Evolutionary conservation across 768 basidiomycete species (phyloP).

Genomic region (Cystobasidium tubakii): DNA sequence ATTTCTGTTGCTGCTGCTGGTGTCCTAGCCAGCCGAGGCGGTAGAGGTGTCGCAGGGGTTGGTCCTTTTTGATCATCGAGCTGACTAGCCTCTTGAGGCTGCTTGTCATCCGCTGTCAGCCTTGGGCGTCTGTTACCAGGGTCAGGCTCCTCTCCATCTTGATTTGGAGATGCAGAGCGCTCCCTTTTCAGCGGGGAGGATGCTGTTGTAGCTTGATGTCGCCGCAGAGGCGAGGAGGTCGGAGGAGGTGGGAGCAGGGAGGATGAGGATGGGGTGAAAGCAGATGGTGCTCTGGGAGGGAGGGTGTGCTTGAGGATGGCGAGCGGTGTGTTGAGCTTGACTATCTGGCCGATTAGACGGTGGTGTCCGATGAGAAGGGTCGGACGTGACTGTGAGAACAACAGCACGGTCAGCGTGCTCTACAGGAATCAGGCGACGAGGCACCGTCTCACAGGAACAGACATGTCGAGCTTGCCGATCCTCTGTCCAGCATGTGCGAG

Average conservation of each 20-base stretch:
- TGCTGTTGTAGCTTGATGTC: not conserved
- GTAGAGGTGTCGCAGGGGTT: no score
- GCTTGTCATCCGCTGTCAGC: not conserved
- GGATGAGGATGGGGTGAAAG: not conserved
- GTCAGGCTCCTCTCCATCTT: not conserved
- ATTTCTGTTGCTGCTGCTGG: not conserved
- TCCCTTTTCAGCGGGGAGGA: not conserved
- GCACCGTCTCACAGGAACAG: constrained; percentile 37
- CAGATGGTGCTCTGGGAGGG: not conserved
- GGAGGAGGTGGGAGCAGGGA: not conserved
- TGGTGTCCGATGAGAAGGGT: constrained; percentile 45
- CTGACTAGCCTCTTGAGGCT: not conserved
- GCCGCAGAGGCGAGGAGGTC: not conserved
- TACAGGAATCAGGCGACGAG: not conserved
- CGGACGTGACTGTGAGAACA: constrained; percentile 40
- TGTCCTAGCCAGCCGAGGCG: not conserved
- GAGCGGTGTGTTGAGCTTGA: constrained; percentile 40
- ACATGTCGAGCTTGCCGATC: constrained; percentile 44
- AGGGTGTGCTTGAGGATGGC: constrained; percentile 44
- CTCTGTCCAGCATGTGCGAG: constrained; percentile 24
- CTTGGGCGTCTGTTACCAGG: not conserved
- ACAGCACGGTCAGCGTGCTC: no score
- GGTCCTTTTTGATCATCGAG: not conserved
- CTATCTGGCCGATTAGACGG: constrained; percentile 44
- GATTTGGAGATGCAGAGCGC: not conserved